Evolutionary conservation across 1,139 yeast species (phyloP).

Genomic region (Taphrina sp.): DNA sequence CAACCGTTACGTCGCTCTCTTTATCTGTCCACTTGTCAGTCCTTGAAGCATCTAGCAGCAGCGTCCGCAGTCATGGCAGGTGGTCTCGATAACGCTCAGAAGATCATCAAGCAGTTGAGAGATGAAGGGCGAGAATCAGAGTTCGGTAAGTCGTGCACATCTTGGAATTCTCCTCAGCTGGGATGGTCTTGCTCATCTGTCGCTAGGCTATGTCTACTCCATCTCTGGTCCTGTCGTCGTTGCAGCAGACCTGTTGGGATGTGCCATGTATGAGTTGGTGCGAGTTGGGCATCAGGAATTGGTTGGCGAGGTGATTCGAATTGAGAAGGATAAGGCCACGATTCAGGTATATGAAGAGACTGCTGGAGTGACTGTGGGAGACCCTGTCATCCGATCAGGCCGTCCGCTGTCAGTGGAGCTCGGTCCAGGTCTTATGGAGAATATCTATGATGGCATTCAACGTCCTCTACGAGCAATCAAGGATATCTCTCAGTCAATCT

Average conservation of each 20-base stretch:
- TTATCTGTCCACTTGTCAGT: too few species aligned
- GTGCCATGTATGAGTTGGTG: conserved; percentile 95
- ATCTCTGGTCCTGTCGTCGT: conserved; percentile 60
- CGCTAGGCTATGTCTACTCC: conserved; percentile 31
- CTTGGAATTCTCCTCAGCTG: not conserved
- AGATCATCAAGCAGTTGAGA: conserved; percentile 67
- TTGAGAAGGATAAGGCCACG: conserved; percentile 93
- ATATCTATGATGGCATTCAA: conserved; percentile 98
- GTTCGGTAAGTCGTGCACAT: conserved; percentile 41
- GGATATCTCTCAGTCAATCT: conserved; percentile 81
- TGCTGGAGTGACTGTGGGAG: conserved; percentile 97
- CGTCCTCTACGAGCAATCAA: conserved; percentile 93
- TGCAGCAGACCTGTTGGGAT: conserved; percentile 97
- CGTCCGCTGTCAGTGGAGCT: conserved; percentile 96
- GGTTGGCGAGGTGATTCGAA: conserved; percentile 98
- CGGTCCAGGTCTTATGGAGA: conserved; percentile 99
- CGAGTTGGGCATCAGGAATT: conserved; percentile 89
- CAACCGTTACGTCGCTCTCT: too few species aligned
- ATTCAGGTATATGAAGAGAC: conserved; percentile 99
- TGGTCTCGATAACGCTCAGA: conserved; percentile 95
- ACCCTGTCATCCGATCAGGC: conserved; percentile 96
- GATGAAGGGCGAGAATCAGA: conserved; percentile 67
- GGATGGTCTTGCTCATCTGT: conserved; percentile 56
- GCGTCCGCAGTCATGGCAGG: conserved; percentile 84
- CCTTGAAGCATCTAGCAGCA: too few species aligned